phyloP scores from a whole-genome alignment of 78 protist genomes.

The Dictyostelium firmibasis region DNA sequence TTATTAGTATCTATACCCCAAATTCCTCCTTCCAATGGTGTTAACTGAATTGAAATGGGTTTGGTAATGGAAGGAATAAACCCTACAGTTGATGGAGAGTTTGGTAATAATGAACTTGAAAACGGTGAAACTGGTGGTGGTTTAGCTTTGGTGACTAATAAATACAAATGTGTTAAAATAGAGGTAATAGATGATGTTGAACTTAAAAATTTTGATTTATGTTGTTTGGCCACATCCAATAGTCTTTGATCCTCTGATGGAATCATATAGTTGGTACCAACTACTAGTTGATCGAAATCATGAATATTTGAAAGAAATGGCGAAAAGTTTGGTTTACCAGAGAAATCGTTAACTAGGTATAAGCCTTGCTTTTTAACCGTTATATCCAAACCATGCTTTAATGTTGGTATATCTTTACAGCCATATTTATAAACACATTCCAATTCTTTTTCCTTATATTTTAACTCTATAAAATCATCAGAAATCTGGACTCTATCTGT shows the following conservation, averaged over 20 bases:
- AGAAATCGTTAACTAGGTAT: conserved; percentile 10
- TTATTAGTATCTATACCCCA: conserved; percentile 55
- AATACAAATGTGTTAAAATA: conserved; percentile 30
- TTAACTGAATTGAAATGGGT: conserved; percentile 26
- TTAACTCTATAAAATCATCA: neutral
- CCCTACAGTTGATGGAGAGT: no score
- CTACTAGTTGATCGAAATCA: conserved; percentile 24
- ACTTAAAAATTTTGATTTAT: conserved; percentile 11
- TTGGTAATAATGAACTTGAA: neutral
- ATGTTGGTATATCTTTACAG: neutral
- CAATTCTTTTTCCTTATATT: neutral
- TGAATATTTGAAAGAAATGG: conserved; percentile 29
- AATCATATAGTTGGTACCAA: conserved; percentile 14
- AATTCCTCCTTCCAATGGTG: neutral
- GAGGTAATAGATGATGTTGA: conserved; percentile 62
- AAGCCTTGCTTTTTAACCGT: neutral
- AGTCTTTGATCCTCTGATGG: conserved; percentile 55
- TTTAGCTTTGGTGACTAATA: neutral
- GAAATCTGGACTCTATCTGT: neutral
- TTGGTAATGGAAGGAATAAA: neutral
- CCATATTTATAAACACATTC: neutral
- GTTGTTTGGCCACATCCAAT: neutral
- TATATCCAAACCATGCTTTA: conserved; percentile 43
- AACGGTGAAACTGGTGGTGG: neutral
- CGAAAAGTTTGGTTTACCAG: conserved; percentile 28